Conservation (phyloP, 1,284 basidiomycete species). For the Phellinidium pouzarii region DNA sequence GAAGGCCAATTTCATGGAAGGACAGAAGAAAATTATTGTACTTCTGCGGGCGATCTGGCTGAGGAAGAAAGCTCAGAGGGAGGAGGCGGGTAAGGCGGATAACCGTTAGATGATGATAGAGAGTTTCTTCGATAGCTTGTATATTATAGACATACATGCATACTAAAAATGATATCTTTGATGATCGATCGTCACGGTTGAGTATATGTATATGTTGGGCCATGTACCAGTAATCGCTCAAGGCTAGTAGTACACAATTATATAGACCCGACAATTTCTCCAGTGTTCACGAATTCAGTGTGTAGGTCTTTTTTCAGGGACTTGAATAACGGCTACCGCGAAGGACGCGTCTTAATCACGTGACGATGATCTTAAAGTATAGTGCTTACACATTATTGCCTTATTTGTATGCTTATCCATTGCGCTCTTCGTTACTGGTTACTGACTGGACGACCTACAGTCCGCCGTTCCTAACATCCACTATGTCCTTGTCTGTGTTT, state of each 20-base stretch:
- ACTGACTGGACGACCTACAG: not conserved
- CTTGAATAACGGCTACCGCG: not conserved
- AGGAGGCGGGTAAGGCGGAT: slow-evolving; percentile 7
- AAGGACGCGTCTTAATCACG: not conserved
- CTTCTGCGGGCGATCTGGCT: slow-evolving; percentile 35
- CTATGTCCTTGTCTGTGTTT: slow-evolving; percentile 12
- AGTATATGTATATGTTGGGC: too few species aligned
- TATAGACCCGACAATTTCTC: too few species aligned
- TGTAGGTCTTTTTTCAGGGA: too few species aligned
- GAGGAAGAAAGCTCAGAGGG: slow-evolving; percentile 30
- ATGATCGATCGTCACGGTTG: too few species aligned
- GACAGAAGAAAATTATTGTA: slow-evolving; percentile 31
- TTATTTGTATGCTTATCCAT: not conserved
- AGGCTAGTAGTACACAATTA: too few species aligned
- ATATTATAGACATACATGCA: not conserved
- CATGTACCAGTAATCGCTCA: too few species aligned
- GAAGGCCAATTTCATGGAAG: slow-evolving; percentile 33
- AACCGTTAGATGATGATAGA: too few species aligned
- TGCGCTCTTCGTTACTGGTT: not conserved
- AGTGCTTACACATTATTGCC: not conserved
- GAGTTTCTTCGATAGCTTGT: too few species aligned
- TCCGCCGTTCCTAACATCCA: not conserved
- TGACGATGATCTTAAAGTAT: not conserved
- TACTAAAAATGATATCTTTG: too few species aligned
- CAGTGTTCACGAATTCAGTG: too few species aligned